These are phyloP conservation scores for Gardenia jasminoides DNA, from an alignment of 257 asterid genomes.

Conservation along the genomic window DNA sequence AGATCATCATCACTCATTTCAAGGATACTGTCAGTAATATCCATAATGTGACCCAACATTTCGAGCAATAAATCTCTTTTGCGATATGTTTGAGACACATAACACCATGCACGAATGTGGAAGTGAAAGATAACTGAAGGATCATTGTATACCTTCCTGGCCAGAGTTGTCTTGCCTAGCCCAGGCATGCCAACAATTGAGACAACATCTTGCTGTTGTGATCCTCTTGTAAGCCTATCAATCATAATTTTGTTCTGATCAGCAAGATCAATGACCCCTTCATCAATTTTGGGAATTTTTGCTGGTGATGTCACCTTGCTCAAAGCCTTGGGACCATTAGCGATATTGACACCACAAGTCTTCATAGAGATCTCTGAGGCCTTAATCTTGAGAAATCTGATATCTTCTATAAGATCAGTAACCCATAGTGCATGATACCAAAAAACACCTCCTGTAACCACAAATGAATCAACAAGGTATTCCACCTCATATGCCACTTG, in stretches of 20 bases:
- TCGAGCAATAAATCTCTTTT: conserved; percentile 3
- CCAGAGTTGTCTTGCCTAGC: conserved; percentile 25
- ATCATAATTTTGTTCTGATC: neutral
- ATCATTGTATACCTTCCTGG: conserved; percentile 2
- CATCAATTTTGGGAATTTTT: neutral
- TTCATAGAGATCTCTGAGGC: neutral
- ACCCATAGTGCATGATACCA: conserved; percentile 7
- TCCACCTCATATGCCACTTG: conserved; percentile 17
- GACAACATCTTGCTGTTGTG: neutral
- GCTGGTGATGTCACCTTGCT: neutral
- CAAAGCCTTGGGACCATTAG: neutral
- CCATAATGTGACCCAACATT: neutral
- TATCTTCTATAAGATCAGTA: conserved; percentile 8
- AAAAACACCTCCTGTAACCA: neutral
- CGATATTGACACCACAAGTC: neutral
- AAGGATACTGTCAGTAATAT: neutral
- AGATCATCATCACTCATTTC: neutral
- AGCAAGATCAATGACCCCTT: neutral
- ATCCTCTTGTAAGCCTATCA: conserved; percentile 4
- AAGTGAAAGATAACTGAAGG: conserved; percentile 1
- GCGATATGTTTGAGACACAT: neutral
- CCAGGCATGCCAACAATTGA: conserved; percentile 21
- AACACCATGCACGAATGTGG: conserved; percentile 18
- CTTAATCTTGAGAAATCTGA: neutral
- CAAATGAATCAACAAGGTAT: conserved; percentile 11